Conservation (phyloP, 73 alveolate genomes). For the Paramecium biaurelia region DNA sequence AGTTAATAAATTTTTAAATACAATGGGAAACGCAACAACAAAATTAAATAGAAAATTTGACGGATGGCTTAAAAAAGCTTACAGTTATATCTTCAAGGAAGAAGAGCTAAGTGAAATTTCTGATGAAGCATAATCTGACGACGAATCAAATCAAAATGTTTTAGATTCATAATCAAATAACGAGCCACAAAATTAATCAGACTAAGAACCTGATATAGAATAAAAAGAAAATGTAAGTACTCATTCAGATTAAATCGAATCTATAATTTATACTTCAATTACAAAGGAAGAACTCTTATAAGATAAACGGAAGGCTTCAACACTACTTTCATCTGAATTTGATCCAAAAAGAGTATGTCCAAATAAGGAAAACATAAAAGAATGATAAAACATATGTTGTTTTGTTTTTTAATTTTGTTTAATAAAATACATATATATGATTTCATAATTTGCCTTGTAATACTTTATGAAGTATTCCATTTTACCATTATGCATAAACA, state of each 20-base stretch:
- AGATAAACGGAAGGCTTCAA: not conserved
- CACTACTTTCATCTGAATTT: not conserved
- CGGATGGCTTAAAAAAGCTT: not conserved
- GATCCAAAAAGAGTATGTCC: not conserved
- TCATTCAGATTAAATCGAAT: not conserved
- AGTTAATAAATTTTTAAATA: not conserved
- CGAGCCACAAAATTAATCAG: not conserved
- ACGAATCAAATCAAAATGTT: not conserved
- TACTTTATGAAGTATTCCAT: not conserved
- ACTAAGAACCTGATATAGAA: not conserved
- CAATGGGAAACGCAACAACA: constrained; percentile 1
- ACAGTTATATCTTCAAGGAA: not conserved
- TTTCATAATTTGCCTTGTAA: not conserved
- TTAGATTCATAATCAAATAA: not conserved
- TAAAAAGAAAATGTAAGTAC: not conserved
- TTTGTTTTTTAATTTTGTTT: not conserved
- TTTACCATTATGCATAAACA: not conserved
- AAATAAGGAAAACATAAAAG: not conserved
- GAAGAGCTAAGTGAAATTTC: not conserved
- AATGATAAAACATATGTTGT: not conserved
- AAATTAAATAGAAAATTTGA: not conserved
- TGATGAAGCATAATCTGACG: not conserved
- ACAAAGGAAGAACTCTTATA: not conserved
- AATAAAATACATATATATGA: not conserved
- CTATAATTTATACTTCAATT: not conserved